Evolutionary conservation across 2,329 filamentous ascomycete genomes (phyloP), one percentile per base, ranked within the genome.

Genomic region (Phialophora verrucosa): DNA sequence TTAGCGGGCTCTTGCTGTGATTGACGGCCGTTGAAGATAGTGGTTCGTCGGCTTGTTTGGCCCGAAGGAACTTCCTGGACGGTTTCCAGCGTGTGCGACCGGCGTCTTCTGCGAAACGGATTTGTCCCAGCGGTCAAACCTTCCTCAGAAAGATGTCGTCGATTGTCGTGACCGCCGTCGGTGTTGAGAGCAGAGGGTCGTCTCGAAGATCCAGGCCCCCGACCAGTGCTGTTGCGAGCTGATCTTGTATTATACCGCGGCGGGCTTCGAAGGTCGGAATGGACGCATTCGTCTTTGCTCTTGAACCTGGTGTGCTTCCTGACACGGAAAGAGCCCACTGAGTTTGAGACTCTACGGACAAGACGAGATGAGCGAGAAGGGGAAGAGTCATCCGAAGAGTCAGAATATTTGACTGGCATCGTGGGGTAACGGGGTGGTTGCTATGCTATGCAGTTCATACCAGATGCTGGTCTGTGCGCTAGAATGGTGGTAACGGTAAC

Each of bases 401-500:
- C 49, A 54, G 65, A 42, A 57, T 61, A 53, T 32, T 51, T 66
- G 14, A 51, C 63, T 20, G 66, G 31, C 71, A 72, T 72, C 25
- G 58, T 67, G 29, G 42, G 47, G 50, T 61, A 58, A 58, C 17
- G 27, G 58, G 49, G 49, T 64, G 64, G 71, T 73, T 70, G 71
- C 71, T 73, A 71, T 67, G 69, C 64, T 62, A 72, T 72, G 67
- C 49, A 63, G 35, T 53, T 27, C 63, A 66, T 68, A 68, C 63
- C 63, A 66, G 61, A 66, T 67, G 44, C 23, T 72, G 67, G 65
- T 62, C 68, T 65, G 66, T 68, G 69, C 69, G 62, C 42, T 31
- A 51, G 27, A 23, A 29, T 58, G 57, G 59, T 65, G 44, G 29
- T 49, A 56, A 63, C 62, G 61, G 65, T 63, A 62, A 64, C 61